phyloP scores from a whole-genome alignment of 2,329 filamentous ascomycete genomes.

The Aspergillus tanneri region DNA sequence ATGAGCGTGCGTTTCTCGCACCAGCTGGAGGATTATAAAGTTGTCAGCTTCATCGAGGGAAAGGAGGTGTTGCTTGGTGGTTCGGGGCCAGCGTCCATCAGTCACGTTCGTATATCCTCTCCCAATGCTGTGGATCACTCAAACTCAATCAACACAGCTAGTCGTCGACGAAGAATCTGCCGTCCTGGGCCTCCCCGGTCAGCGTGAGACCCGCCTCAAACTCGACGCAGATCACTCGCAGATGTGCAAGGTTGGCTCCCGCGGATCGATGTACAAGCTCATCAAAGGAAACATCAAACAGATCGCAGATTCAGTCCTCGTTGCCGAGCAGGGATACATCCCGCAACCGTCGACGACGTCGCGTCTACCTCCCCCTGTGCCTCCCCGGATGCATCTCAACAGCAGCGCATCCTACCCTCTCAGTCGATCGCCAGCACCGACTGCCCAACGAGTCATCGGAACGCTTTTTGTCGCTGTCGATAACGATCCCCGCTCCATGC shows the following conservation, averaged over 20 bases:
- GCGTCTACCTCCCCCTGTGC: constrained; percentile 25
- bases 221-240: constrained; percentile 38
- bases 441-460: constrained; percentile 20
- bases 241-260: constrained; percentile 34
- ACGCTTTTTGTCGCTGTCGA: constrained; percentile 23
- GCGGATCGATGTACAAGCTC: constrained; percentile 32
- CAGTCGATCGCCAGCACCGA: constrained; percentile 13
- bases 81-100: constrained; percentile 30
- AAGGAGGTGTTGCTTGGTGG: constrained; percentile 32
- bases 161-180: constrained; percentile 39
- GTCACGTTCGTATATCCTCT: constrained; percentile 25
- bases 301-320: constrained; percentile 30
- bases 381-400: constrained; percentile 29
- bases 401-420: constrained; percentile 28
- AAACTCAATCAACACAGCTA: constrained; percentile 24
- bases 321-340: constrained; percentile 32
- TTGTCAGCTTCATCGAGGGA: constrained; percentile 37
- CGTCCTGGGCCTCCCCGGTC: constrained; percentile 33
- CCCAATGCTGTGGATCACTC: too few relatives aligned
- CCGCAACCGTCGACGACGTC: constrained; percentile 21
- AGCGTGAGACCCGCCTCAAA: constrained; percentile 37
- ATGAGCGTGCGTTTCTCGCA: constrained; percentile 36
- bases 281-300: constrained; percentile 37
- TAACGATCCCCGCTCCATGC: constrained; percentile 29
- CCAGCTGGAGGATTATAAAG: constrained; percentile 36